Conservation (phyloP, 768 basidiomycete genomes). For the Suillus subalutaceus region DNA sequence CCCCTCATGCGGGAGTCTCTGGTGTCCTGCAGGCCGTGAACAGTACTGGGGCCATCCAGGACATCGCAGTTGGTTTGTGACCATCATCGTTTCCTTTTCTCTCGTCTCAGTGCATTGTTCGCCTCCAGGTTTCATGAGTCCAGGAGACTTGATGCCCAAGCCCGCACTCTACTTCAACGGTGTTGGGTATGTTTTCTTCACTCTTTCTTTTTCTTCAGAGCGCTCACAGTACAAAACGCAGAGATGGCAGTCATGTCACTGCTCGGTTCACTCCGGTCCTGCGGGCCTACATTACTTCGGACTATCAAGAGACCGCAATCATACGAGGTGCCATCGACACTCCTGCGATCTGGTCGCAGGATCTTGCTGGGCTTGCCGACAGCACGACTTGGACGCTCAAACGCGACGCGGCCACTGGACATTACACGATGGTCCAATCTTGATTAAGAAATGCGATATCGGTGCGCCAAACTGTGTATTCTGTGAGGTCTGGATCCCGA, state of each 20-base stretch:
- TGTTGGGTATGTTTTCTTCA: background rate
- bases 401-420: background rate
- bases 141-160: background rate
- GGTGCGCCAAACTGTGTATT: background rate
- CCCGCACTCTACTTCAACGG: slow-evolving; percentile 4
- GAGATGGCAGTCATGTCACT: background rate
- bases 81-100: too few relatives aligned
- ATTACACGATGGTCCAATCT: background rate
- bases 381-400: slow-evolving; percentile 3
- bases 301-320: slow-evolving; percentile 6
- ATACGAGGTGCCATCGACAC: background rate
- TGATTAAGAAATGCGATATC: background rate
- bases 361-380: background rate
- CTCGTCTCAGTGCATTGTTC: background rate
- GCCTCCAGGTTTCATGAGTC: background rate
- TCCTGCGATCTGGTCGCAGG: background rate
- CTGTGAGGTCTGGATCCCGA: background rate
- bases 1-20: background rate
- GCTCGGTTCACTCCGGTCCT: slow-evolving; percentile 7
- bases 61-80: background rate
- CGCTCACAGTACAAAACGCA: background rate
- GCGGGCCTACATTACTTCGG: slow-evolving; percentile 1
- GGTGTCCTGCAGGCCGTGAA: background rate
- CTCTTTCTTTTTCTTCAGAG: background rate
- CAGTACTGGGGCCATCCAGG: background rate